Conservation (phyloP, 805 yeast species). For the Yamadazyma phyllophila region DNA sequence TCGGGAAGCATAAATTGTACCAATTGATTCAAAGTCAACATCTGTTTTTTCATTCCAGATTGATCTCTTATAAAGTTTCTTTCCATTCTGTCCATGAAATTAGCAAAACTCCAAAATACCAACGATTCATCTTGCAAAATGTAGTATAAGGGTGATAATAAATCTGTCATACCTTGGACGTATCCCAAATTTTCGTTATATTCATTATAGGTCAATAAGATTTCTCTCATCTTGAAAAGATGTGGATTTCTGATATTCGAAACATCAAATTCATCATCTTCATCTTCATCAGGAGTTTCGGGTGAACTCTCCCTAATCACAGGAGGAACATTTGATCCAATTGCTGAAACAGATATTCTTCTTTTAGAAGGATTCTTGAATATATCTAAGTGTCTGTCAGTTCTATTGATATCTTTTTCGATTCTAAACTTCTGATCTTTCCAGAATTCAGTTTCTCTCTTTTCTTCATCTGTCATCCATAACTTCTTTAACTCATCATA, state of each 20-base stretch:
- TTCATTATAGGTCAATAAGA: conserved; percentile 83
- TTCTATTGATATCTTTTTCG: conserved; percentile 89
- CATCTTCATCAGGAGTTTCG: conserved; percentile 35
- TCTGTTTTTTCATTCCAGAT: conserved; percentile 88
- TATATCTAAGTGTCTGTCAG: conserved; percentile 74
- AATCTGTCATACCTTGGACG: conserved; percentile 97
- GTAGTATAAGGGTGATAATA: conserved; percentile 80
- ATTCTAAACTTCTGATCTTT: conserved; percentile 85
- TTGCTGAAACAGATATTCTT: conserved; percentile 9
- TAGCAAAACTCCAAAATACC: conserved; percentile 85
- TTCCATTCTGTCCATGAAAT: conserved; percentile 93
- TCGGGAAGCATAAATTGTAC: conserved; percentile 90
- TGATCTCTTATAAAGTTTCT: conserved; percentile 89
- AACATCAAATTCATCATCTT: conserved; percentile 53
- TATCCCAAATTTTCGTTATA: conserved; percentile 83
- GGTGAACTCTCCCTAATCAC: conserved; percentile 26
- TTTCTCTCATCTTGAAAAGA: conserved; percentile 66
- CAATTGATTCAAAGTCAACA: conserved; percentile 77
- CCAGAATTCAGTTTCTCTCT: conserved; percentile 64
- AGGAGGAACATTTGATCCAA: conserved; percentile 14
- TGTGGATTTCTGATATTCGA: conserved; percentile 74
- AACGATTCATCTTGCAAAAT: conserved; percentile 65
- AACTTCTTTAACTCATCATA: conserved; percentile 64
- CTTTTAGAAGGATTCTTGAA: conserved; percentile 47
- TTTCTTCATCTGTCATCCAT: conserved; percentile 61